These are phyloP conservation scores for Chaetoscypha palmicola DNA, from an alignment of 2,329 filamentous ascomycete genomes.

Conservation along the genomic window DNA sequence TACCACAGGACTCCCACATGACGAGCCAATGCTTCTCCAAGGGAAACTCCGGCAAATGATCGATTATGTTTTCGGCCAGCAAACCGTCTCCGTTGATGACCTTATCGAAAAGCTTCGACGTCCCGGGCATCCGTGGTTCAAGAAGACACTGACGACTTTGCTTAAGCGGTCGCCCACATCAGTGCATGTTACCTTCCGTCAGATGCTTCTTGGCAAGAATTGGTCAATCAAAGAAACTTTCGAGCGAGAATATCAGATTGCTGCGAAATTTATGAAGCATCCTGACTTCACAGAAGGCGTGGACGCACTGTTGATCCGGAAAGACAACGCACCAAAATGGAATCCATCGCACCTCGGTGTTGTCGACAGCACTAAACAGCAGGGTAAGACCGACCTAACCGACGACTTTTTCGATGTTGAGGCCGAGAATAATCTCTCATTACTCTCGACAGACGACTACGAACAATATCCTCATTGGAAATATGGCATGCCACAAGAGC, in stretches of 20 bases:
- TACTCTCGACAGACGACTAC: conserved; percentile 61
- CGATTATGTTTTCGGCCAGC: conserved; percentile 70
- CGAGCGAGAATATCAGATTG: conserved; percentile 76
- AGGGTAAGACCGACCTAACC: conserved; percentile 44
- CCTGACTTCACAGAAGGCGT: conserved; percentile 91
- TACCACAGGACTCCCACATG: conserved; percentile 73
- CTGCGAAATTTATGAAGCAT: conserved; percentile 80
- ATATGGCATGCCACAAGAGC: conserved; percentile 64
- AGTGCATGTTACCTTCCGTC: conserved; percentile 74
- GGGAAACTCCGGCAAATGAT: conserved; percentile 72
- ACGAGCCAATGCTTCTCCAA: conserved; percentile 58
- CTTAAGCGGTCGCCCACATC: conserved; percentile 75
- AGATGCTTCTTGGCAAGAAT: conserved; percentile 66
- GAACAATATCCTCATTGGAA: conserved; percentile 62
- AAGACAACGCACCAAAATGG: conserved; percentile 55
- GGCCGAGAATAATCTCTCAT: conserved; percentile 41
- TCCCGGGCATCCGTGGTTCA: conserved; percentile 60
- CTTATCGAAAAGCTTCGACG: conserved; percentile 55
- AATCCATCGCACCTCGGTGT: conserved; percentile 65
- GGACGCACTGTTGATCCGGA: conserved; percentile 68
- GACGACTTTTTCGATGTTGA: conserved; percentile 61
- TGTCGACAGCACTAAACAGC: conserved; percentile 39
- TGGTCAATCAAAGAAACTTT: conserved; percentile 87
- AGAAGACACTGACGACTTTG: conserved; percentile 68
- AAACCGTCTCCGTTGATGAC: conserved; percentile 50